A percentile compares a stretch with the other conserved stretches of the same genome.
phyloP scores from a whole-genome alignment of 2,329 filamentous ascomycete genomes.

The Periconia sp. region DNA sequence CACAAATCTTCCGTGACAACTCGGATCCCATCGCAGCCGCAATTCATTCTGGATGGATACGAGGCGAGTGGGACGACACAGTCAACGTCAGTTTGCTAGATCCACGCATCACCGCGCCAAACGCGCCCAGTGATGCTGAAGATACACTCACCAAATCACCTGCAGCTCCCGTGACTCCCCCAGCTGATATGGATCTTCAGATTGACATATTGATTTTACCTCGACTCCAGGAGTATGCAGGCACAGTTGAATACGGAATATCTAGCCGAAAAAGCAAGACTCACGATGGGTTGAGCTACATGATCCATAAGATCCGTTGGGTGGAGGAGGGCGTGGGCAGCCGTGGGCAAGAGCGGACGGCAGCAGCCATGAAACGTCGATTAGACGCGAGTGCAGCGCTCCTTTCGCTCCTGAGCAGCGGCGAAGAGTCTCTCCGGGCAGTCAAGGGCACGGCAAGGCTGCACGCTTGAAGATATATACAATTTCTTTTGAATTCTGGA shows the following conservation, averaged over 20 bases:
- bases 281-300: slow-evolving; percentile 89
- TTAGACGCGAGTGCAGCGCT: slow-evolving; percentile 40
- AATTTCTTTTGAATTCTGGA: slow-evolving; percentile 2
- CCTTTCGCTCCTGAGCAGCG: slow-evolving; percentile 33
- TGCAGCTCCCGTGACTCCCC: slow-evolving; percentile 62
- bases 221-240: slow-evolving; percentile 72
- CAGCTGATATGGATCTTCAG: slow-evolving; percentile 75
- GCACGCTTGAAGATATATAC: slow-evolving; percentile 21
- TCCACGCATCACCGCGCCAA: slow-evolving; percentile 51
- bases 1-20: slow-evolving; percentile 93
- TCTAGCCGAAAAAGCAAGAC: slow-evolving; percentile 77
- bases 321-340: slow-evolving; percentile 68
- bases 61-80: slow-evolving; percentile 81
- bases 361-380: slow-evolving; percentile 39
- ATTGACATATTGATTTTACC: slow-evolving; percentile 86
- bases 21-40: slow-evolving; percentile 91
- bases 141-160: slow-evolving; percentile 44
- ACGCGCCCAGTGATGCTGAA: slow-evolving; percentile 46
- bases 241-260: slow-evolving; percentile 76
- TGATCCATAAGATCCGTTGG: slow-evolving; percentile 80
- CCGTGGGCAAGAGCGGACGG: slow-evolving; percentile 41
- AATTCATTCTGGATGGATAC: slow-evolving; percentile 90
- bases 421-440: slow-evolving; percentile 18
- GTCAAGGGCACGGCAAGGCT: slow-evolving; percentile 31
- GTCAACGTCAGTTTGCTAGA: slow-evolving; percentile 70